Percentiles rank a stretch among this genome's conserved stretches.
Evolutionary conservation across 768 basidiomycete genomes (phyloP).

Genomic region (Holtermannia corniformis): DNA sequence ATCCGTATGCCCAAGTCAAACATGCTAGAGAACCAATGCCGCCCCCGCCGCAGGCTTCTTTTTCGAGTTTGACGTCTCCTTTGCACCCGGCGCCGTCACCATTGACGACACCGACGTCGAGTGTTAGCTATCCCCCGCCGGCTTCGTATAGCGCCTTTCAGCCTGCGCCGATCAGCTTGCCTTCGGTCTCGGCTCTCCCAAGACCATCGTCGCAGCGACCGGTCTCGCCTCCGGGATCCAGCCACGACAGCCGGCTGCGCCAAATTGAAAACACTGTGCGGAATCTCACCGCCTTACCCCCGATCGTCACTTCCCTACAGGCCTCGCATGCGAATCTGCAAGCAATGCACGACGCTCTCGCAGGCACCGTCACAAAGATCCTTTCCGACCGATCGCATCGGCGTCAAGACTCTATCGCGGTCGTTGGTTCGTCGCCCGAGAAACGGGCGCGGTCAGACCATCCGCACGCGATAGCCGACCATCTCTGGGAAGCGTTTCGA

Average conservation of each 20-base stretch:
- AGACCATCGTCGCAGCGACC: background rate
- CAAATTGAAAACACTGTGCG: background rate
- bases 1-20: conserved; percentile 8
- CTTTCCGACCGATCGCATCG: background rate
- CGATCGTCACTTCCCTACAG: background rate
- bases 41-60: conserved; percentile 23
- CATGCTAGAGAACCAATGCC: conserved; percentile 31
- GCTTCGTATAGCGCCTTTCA: conserved; percentile 7
- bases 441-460: background rate
- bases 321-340: background rate
- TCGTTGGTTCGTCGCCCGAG: background rate
- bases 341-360: background rate
- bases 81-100: conserved; percentile 4
- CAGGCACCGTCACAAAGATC: background rate
- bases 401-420: background rate
- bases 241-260: background rate
- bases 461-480: conserved; percentile 12
- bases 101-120: conserved; percentile 2
- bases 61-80: conserved; percentile 13
- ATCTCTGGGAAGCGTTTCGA: conserved; percentile 24
- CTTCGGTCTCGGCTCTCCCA: background rate
- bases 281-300: background rate
- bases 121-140: conserved; percentile 8
- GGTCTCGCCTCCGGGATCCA: background rate
- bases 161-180: background rate